These are phyloP conservation scores for Pseudoscleropodium purum DNA, from an alignment of 225 moss, liverwort and hornwort genomes.

Conservation along the genomic window DNA sequence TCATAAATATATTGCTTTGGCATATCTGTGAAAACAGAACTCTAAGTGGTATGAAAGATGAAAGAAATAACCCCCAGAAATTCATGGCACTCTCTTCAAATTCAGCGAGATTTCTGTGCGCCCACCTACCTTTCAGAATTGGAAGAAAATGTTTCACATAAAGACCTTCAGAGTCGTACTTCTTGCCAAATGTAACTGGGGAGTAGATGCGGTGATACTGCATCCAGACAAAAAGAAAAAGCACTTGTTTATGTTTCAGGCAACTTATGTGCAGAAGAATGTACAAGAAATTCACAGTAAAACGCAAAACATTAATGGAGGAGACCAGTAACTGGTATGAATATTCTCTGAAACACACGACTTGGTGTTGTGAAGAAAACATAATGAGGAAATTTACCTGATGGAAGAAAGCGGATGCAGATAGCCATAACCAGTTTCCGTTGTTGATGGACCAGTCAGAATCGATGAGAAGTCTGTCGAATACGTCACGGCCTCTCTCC, in stretches of 20 bases:
- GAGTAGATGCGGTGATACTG: conserved; percentile 99
- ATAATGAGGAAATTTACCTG: conserved; percentile 32
- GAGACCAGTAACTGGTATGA: not conserved
- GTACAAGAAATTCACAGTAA: not conserved
- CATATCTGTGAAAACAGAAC: conserved; percentile 47
- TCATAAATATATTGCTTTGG: conserved; percentile 92
- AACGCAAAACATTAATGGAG: not conserved
- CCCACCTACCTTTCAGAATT: conserved; percentile 57
- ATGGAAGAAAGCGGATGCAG: conserved; percentile 89
- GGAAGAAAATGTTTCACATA: conserved; percentile 90
- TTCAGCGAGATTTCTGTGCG: not conserved
- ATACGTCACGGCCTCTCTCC: conserved; percentile 98
- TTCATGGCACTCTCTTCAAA: not conserved
- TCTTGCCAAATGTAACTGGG: conserved; percentile 78
- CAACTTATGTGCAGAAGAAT: not conserved
- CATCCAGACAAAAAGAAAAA: not conserved
- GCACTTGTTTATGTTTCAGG: not conserved
- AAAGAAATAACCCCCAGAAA: not conserved
- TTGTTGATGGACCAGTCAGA: conserved; percentile 96
- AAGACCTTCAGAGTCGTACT: conserved; percentile 80
- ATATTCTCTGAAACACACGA: not conserved
- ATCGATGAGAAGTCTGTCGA: conserved; percentile 90
- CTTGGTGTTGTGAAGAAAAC: not conserved
- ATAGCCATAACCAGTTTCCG: conserved; percentile 97
- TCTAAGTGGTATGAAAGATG: not conserved